Conservation (phyloP, 192 early-diverging fungal genomes). For the Podila clonocystis region DNA sequence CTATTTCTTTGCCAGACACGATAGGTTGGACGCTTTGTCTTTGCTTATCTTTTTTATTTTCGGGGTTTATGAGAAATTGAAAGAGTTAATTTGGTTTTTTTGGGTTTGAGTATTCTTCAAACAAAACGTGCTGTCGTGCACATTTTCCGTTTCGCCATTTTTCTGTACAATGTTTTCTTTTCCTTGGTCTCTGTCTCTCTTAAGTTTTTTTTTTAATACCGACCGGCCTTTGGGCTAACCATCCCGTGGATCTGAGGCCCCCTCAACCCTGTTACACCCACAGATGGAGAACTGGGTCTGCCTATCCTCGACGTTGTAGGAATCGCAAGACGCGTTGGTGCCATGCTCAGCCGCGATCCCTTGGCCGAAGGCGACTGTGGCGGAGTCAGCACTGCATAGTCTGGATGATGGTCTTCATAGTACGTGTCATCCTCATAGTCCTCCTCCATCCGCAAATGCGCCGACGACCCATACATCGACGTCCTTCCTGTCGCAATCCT, state of each 20-base stretch:
- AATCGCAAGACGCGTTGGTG: constrained; percentile 9
- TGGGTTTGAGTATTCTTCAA: too few species aligned
- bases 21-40: too few species aligned
- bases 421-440: neutral
- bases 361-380: constrained; percentile 37
- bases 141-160: too few species aligned
- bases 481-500: neutral
- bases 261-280: neutral
- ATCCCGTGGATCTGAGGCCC: neutral
- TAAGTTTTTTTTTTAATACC: neutral
- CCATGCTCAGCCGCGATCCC: neutral
- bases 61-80: too few species aligned
- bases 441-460: neutral
- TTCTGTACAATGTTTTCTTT: neutral
- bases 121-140: too few species aligned
- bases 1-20: too few species aligned
- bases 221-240: neutral
- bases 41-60: too few species aligned
- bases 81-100: too few species aligned
- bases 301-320: constrained; percentile 14
- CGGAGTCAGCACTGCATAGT: constrained; percentile 36
- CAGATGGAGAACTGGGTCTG: constrained; percentile 7
- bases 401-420: neutral
- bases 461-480: constrained; percentile 34
- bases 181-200: neutral